A percentile compares a stretch with the other conserved stretches of the same genome.
Evolutionary conservation across 129 eudicot genomes (phyloP).

Genomic region (Apium graveolens): DNA sequence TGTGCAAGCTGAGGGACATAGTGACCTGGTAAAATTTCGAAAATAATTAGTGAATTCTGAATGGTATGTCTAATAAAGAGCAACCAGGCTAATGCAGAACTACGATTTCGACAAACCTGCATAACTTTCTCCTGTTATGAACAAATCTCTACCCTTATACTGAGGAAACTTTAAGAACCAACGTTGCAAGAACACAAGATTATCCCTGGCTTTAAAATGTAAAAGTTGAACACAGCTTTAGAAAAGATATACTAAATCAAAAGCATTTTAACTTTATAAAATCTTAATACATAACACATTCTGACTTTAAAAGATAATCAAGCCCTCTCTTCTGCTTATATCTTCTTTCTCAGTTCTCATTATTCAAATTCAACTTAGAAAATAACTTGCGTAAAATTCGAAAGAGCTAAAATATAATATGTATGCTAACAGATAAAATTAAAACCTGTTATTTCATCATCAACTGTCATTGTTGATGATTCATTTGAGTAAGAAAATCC

Average conservation of each 20-base stretch:
- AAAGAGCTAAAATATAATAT: background rate
- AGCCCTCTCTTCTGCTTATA: too few relatives aligned
- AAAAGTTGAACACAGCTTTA: constrained; percentile 2
- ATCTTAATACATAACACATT: background rate
- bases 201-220: constrained; percentile 33
- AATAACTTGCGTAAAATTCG: background rate
- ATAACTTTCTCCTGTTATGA: constrained; percentile 73
- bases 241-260: constrained; percentile 2
- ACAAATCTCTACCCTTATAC: constrained; percentile 32
- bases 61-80: background rate
- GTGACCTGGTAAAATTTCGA: constrained; percentile 35
- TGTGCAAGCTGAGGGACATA: constrained; percentile 68
- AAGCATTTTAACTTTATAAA: constrained; percentile 3
- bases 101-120: constrained; percentile 34
- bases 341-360: background rate
- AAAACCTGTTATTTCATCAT: constrained; percentile 30
- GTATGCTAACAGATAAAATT: background rate
- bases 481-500: constrained; percentile 31
- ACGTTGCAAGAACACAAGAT: constrained; percentile 30
- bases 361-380: background rate
- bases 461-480: constrained; percentile 14
- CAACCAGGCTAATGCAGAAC: background rate
- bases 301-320: constrained; percentile 1
- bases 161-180: constrained; percentile 43
- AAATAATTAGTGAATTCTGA: background rate